A percentile compares a stretch with the other conserved stretches of the same genome.
phyloP scores from a whole-genome alignment of 208 protist genomes.

The Acanthamoeba triangularis region DNA sequence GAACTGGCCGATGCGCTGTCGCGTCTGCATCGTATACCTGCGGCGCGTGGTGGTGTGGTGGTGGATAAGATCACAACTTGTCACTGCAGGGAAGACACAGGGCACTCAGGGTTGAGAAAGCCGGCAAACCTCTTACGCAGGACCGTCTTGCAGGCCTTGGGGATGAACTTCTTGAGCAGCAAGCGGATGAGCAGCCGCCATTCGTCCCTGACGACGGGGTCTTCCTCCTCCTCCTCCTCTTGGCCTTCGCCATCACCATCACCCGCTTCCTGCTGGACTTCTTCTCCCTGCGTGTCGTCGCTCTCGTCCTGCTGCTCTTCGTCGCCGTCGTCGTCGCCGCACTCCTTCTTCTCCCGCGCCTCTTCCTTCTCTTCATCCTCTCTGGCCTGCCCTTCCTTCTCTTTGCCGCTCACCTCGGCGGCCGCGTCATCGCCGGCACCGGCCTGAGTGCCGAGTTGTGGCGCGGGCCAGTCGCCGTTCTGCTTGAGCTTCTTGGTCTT shows the following conservation, averaged over 20 bases:
- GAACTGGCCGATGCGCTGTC: neutral
- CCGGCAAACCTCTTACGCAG: conserved; percentile 44
- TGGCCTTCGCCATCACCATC: neutral
- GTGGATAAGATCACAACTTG: neutral
- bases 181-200: neutral
- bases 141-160: conserved; percentile 61
- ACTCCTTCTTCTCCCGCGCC: neutral
- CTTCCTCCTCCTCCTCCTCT: conserved; percentile 26
- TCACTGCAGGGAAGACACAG: neutral
- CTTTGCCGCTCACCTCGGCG: neutral
- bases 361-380: neutral
- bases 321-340: neutral
- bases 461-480: neutral
- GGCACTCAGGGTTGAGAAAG: neutral
- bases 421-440: too few relatives aligned
- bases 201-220: conserved; percentile 3
- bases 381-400: neutral
- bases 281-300: neutral
- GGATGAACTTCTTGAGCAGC: conserved; percentile 32
- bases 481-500: conserved; percentile 63
- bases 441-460: neutral
- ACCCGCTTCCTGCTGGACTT: neutral
- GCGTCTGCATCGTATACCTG: conserved; percentile 53
- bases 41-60: neutral
- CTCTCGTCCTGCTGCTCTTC: neutral